Conservation (phyloP, 2,329 filamentous ascomycete genomes). For the Hypoxylon sp. region DNA sequence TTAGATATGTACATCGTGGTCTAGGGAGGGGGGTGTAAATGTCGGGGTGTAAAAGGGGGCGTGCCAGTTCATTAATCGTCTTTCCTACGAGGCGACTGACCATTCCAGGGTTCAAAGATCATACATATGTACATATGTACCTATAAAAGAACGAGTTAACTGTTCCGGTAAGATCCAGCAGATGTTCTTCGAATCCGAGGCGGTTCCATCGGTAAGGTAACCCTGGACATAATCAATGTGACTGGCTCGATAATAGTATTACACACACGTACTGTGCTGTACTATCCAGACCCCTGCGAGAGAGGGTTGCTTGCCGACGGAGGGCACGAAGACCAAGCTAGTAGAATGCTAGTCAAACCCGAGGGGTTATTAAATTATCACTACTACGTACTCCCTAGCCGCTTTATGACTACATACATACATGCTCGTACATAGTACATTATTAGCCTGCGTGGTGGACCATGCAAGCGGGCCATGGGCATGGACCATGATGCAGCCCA, state of each 20-base stretch:
- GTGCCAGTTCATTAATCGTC: constrained; percentile 43
- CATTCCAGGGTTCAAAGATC: constrained; percentile 30
- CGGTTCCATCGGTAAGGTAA: constrained; percentile 55
- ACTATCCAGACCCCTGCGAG: constrained; percentile 37
- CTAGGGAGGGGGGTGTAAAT: constrained; percentile 33
- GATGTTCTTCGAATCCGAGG: constrained; percentile 51
- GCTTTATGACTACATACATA: constrained; percentile 41
- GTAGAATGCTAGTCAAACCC: constrained; percentile 37
- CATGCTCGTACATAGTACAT: too few species aligned
- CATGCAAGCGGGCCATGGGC: constrained; percentile 30
- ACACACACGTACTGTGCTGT: constrained; percentile 35
- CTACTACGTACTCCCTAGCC: constrained; percentile 35
- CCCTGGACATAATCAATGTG: constrained; percentile 48
- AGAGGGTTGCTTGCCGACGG: constrained; percentile 34
- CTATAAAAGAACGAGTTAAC: constrained; percentile 44
- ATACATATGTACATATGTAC: constrained; percentile 27
- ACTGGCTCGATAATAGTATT: constrained; percentile 48
- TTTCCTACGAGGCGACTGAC: constrained; percentile 29
- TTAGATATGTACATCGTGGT: constrained; percentile 14
- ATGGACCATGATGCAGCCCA: constrained; percentile 38
- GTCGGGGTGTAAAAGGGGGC: constrained; percentile 34
- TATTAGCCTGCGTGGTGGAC: constrained; percentile 39
- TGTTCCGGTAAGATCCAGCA: constrained; percentile 53
- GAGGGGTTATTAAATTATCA: constrained; percentile 38
- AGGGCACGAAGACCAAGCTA: constrained; percentile 22